A percentile compares a stretch with the other conserved stretches of the same genome.
Evolutionary conservation across 164 flowering plant species (phyloP).

Genomic region (Saururus chinensis): DNA sequence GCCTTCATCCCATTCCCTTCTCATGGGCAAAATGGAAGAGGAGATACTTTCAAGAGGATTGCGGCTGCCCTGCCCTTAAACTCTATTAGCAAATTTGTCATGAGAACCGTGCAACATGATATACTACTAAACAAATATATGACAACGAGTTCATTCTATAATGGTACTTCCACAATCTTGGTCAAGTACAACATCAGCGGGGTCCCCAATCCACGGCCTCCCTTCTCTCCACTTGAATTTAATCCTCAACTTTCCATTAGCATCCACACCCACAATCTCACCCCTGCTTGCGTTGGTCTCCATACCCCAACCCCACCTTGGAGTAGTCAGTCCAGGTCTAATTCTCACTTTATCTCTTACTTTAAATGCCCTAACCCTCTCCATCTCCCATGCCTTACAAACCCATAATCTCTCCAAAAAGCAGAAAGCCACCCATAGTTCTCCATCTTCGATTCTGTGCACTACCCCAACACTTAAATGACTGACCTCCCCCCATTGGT

Average conservation of each 20-base stretch:
- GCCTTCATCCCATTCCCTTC: background rate
- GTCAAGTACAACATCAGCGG: conserved; percentile 85
- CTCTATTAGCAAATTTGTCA: background rate
- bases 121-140: no score
- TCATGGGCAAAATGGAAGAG: conserved; percentile 1
- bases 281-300: conserved; percentile 94
- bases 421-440: conserved; percentile 87
- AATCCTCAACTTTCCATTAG: conserved; percentile 85
- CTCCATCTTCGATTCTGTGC: conserved; percentile 70
- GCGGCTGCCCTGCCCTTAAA: conserved; percentile 4
- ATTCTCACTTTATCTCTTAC: conserved; percentile 81
- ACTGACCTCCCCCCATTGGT: conserved; percentile 93
- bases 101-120: background rate
- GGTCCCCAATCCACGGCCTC: conserved; percentile 88
- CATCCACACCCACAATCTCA: conserved; percentile 82
- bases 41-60: background rate
- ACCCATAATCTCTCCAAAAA: conserved; percentile 87
- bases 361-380: conserved; percentile 55
- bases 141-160: conserved; percentile 2
- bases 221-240: conserved; percentile 92
- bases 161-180: conserved; percentile 15
- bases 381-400: conserved; percentile 76
- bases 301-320: conserved; percentile 99
- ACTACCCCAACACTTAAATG: conserved; percentile 83
- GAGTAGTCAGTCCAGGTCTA: conserved; percentile 64